Evolutionary conservation across 306 rosid species (phyloP).

Genomic region (Trifolium pratense): DNA sequence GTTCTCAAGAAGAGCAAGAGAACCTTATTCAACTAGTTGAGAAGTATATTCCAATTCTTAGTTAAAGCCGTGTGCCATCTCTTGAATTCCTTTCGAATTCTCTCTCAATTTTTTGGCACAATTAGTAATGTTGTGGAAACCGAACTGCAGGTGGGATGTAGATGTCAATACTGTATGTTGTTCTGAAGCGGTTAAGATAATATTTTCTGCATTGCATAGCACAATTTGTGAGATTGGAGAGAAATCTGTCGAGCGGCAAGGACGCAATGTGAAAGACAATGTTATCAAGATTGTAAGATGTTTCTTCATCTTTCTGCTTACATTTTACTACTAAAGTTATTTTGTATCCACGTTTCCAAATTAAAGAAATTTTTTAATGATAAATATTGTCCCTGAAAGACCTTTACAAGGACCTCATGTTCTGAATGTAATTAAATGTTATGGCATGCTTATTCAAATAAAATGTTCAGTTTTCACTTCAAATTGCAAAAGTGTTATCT

Average conservation of each 20-base stretch:
- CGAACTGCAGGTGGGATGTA: constrained; percentile 79
- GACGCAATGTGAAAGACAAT: constrained; percentile 55
- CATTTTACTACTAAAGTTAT: constrained; percentile 15
- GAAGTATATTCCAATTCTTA: constrained; percentile 53
- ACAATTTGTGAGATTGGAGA: constrained; percentile 70
- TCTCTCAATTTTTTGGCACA: constrained; percentile 5
- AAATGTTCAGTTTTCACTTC: constrained; percentile 1
- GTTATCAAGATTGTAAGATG: constrained; percentile 69
- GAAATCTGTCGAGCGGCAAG: constrained; percentile 63
- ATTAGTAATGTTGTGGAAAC: constrained; percentile 17
- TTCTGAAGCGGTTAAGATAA: constrained; percentile 73
- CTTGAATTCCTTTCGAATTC: constrained; percentile 16
- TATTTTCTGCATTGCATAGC: constrained; percentile 64
- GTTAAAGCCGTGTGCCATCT: constrained; percentile 17
- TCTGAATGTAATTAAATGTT: not conserved
- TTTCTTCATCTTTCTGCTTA: constrained; percentile 33
- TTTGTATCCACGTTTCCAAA: not conserved
- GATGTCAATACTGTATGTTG: constrained; percentile 55
- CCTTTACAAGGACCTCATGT: not conserved
- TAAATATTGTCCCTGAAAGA: not conserved
- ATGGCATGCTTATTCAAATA: not conserved
- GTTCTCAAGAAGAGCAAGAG: constrained; percentile 69
- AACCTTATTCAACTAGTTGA: constrained; percentile 76
- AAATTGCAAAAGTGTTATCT: not conserved
- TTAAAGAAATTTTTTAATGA: too few relatives aligned